Conservation (phyloP, 2,329 filamentous ascomycete genomes). For the Colletotrichum plurivorum region DNA sequence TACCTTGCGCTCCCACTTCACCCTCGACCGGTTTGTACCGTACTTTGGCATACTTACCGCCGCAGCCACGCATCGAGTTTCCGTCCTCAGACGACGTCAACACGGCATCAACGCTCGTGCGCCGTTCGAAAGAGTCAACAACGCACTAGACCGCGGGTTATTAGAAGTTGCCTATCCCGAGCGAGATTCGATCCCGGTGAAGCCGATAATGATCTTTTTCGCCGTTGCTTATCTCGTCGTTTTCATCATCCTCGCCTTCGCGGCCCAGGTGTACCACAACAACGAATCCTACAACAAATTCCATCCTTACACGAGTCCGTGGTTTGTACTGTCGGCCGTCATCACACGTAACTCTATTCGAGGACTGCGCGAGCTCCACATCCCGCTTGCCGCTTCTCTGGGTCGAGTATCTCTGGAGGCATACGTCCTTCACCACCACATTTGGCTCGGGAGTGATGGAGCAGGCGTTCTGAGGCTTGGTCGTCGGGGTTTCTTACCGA, state of each 20-base stretch:
- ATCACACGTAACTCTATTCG: constrained; percentile 62
- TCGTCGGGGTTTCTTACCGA: constrained; percentile 13
- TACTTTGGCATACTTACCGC: constrained; percentile 69
- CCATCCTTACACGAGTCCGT: constrained; percentile 40
- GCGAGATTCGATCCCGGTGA: constrained; percentile 35
- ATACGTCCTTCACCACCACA: constrained; percentile 70
- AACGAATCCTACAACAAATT: constrained; percentile 34
- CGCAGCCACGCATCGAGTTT: constrained; percentile 53
- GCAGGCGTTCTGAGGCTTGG: constrained; percentile 59
- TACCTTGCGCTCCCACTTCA: constrained; percentile 65
- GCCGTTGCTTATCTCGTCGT: constrained; percentile 28
- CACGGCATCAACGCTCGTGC: constrained; percentile 26
- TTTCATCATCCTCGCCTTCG: constrained; percentile 36
- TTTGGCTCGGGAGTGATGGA: constrained; percentile 70
- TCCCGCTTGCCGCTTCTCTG: constrained; percentile 63
- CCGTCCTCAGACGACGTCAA: constrained; percentile 29
- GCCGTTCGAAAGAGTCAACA: constrained; percentile 27
- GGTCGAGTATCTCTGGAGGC: constrained; percentile 67
- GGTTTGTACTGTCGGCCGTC: constrained; percentile 58
- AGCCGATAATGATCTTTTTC: constrained; percentile 35
- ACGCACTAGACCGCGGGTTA: constrained; percentile 32
- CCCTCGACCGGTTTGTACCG: constrained; percentile 68
- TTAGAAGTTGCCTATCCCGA: constrained; percentile 32
- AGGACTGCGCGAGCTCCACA: constrained; percentile 58
- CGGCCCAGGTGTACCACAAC: constrained; percentile 16